Base-by-base conservation (phyloP, 805 yeast species). In the Yarrowia sp. region DNA sequence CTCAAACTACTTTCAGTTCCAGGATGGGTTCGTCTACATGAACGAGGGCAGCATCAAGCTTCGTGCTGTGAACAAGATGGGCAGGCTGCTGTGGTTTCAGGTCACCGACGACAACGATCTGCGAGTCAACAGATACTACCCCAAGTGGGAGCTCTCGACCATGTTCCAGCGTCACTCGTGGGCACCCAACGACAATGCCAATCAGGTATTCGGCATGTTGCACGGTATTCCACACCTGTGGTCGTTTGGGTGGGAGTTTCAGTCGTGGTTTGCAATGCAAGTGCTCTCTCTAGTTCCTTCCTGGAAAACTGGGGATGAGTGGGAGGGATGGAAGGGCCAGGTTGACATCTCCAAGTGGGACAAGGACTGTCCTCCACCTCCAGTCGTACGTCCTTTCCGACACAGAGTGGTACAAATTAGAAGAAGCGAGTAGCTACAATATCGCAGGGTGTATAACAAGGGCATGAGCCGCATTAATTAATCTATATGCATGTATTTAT, bases 401-500 rank as follows among this genome's bases (percentile, higher is more conserved):
- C 12, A 3, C 42, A 10, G 12, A 14, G 25, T 7, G 27, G 27
- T 6, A 25, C 9, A 9, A 25, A 25, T 25, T 25, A 25, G 29
- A 6, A 3, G 29, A 12, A 12, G 8, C 2, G 29, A 25, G 10
- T 25, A 25, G 27, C 12, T 27, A 12, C 29, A 27, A 9, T 5
- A 5, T 9, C 8, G 29, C 12, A 27, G 16, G 16, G 33, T 9
- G 32, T 6, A 25, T n/a, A 19, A 19, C 9, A 42, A 14, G 35
- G 51, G n/a, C 51, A 18, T 14, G 21, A 10, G 47, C 47, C 47
- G 32, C 55, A 31, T 47, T 46, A 29, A 31, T 19, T 47, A 44
- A 35, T 51, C 58, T 51, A 51, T 51, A 51, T 33, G 58, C 58
- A 51, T 51, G 58, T 35, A 49, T 31, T 29, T 19, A 46, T 46